Percentiles rank a stretch among this genome's conserved stretches.
These are phyloP conservation scores for Calonectria leucothoes DNA, from an alignment of 2,329 filamentous ascomycete species.

Conservation along the genomic window DNA sequence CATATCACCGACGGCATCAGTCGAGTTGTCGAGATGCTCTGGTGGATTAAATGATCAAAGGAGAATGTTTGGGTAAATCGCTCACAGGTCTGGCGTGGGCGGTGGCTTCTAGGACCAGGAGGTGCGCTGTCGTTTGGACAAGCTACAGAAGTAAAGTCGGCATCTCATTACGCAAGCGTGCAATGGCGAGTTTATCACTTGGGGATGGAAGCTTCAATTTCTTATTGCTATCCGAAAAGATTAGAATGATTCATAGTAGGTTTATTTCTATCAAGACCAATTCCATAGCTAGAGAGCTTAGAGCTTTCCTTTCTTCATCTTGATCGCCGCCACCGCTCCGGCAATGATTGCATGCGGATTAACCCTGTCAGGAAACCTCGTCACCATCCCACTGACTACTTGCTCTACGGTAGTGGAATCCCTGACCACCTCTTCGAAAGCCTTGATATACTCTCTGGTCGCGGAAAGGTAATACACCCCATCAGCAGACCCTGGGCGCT, in stretches of 20 bases:
- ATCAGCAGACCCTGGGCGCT: background rate
- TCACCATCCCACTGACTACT: background rate
- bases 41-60: background rate
- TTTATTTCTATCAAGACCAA: background rate
- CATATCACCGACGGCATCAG: background rate
- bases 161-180: background rate
- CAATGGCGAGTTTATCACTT: background rate
- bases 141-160: background rate
- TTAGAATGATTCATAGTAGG: background rate
- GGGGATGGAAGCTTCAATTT: background rate
- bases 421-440: background rate
- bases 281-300: background rate
- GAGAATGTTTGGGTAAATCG: background rate
- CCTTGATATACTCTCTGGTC: constrained; percentile 5
- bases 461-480: constrained; percentile 2
- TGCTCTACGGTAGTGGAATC: background rate
- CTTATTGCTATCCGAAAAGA: background rate
- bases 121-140: background rate
- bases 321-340: background rate
- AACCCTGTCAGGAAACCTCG: background rate
- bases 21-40: background rate
- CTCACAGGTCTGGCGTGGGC: background rate
- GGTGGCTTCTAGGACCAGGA: background rate
- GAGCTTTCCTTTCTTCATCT: background rate
- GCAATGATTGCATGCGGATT: background rate